Percentiles rank a stretch among this genome's conserved stretches.
Conservation (phyloP, 257 asterid species). For the Coffea canephora region DNA sequence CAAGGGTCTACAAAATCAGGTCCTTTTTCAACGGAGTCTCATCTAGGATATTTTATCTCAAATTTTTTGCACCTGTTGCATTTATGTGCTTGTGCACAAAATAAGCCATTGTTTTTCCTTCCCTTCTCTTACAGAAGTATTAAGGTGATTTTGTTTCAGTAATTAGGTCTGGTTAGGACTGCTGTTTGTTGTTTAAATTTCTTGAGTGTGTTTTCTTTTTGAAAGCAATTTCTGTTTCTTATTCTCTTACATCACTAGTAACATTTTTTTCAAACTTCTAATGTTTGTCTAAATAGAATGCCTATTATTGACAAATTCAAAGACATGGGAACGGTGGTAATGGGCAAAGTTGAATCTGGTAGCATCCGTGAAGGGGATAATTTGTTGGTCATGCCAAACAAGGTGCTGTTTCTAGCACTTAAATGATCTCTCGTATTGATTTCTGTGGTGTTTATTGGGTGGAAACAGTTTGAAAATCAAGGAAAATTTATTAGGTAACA, state of each 20-base stretch:
- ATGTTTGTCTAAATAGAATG: constrained; percentile 47
- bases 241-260: not conserved
- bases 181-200: not conserved
- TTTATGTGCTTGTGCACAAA: not conserved
- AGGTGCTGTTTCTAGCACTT: constrained; percentile 42
- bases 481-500: not conserved
- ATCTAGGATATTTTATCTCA: not conserved
- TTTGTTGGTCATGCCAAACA: constrained; percentile 89
- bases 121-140: not conserved
- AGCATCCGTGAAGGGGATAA: constrained; percentile 79
- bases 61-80: not conserved
- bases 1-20: not conserved
- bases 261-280: not conserved
- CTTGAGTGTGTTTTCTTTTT: not conserved
- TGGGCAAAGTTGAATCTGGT: constrained; percentile 98
- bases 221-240: constrained; percentile 3
- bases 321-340: constrained; percentile 94
- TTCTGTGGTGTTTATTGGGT: not conserved
- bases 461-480: not conserved
- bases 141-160: not conserved
- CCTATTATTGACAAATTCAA: constrained; percentile 88
- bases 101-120: not conserved
- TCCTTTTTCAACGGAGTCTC: not conserved
- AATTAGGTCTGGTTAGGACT: not conserved
- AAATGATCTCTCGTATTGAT: constrained; percentile 5